Evolutionary conservation across 305 asterid species (phyloP), one percentile per base, ranked within the genome.

Genomic region (Rubia peregrina): DNA sequence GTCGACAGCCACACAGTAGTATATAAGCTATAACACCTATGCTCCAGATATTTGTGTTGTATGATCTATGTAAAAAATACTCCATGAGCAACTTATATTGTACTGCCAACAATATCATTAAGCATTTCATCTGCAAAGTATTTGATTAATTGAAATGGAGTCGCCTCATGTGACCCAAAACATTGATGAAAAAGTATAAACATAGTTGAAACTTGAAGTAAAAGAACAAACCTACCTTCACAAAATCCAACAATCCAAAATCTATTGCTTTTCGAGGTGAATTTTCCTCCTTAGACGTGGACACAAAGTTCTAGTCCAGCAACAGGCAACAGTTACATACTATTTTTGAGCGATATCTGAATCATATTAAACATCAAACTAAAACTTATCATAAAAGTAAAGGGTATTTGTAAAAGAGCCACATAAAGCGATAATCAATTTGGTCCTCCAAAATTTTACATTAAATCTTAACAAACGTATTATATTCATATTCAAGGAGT

Each of bases 271-370:
- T 33, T 33, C 38, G 38, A 1, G 38, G 38, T 33, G 38, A 33
- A 33, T 33, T 33, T 4, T 33, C 4, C 38, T 33, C 38, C 38
- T 33, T 33, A 33, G 38, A 3, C 38, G 38, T 33, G 38, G 3
- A 33, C 38, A 33, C 38, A 3, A 33, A 33, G 38, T 92, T 92
- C 98, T 92, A 93, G 61, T 78, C 75, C 78, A 84, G 79, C 51
- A 84, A 82, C 74, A 73, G 30, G 82, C 63, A 46, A 68, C 42
- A 72, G 81, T 84, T 80, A 84, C 80, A 74, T 62, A 67, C 66
- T 55, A 60, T 57, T 70, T 53, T 66, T 5, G 41, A 70, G 66
- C 65, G 46, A 71, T 60, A n/a, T 69, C 76, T 36, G 61, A 42
- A 41, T n/a, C 43, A 61, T 33, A 66, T 57, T 55, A 22, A 17